These are phyloP conservation scores for Leonotis leonurus DNA, from an alignment of 257 asterid species.

Conservation along the genomic window DNA sequence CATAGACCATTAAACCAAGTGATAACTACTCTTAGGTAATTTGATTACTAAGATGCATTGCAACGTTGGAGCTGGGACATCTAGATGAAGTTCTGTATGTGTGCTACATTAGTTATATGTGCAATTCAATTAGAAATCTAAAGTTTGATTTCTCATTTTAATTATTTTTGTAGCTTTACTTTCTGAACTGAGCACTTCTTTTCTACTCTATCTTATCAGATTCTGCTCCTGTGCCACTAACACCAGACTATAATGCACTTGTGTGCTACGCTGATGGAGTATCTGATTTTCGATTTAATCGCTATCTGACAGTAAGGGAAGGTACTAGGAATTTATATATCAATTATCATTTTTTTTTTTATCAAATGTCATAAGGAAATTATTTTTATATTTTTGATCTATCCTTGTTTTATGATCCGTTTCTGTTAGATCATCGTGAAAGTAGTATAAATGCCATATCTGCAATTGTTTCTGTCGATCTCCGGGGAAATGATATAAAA, in stretches of 20 bases:
- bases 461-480: conserved; percentile 64
- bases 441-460: conserved; percentile 58
- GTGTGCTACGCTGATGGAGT: conserved; percentile 94
- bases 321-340: conserved; percentile 35
- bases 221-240: conserved; percentile 71
- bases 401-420: conserved; percentile 9
- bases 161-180: not conserved
- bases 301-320: conserved; percentile 76
- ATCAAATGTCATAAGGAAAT: not conserved
- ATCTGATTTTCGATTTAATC: conserved; percentile 65
- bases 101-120: not conserved
- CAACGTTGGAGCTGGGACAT: not conserved
- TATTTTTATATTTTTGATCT: not conserved
- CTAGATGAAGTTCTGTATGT: not conserved
- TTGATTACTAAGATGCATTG: not conserved
- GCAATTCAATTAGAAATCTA: not conserved
- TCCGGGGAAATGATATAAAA: conserved; percentile 27
- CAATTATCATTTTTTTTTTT: conserved; percentile 4
- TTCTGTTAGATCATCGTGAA: conserved; percentile 63
- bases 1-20: too few species aligned
- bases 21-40: too few species aligned
- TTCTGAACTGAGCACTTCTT: not conserved
- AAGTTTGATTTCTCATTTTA: not conserved
- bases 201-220: conserved; percentile 33
- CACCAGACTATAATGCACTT: conserved; percentile 72